These are phyloP conservation scores for Fusarium musae DNA, from an alignment of 2,329 filamentous ascomycete species.

Conservation along the genomic window DNA sequence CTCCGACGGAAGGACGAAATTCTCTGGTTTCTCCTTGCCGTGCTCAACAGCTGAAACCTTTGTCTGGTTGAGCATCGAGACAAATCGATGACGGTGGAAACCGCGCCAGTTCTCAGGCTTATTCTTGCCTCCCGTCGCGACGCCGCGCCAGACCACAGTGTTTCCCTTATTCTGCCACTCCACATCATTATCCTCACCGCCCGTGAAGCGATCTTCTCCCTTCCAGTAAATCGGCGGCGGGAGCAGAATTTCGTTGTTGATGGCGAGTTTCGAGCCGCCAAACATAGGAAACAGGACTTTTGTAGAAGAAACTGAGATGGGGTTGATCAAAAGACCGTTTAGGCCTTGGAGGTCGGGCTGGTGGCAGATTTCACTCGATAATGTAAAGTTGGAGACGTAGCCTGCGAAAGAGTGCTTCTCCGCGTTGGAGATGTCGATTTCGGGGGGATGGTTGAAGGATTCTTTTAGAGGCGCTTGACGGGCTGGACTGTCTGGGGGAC, in stretches of 20 bases:
- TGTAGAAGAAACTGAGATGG: conserved; percentile 66
- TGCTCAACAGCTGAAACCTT: conserved; percentile 62
- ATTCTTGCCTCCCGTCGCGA: conserved; percentile 73
- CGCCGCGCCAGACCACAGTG: conserved; percentile 71
- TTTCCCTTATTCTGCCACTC: conserved; percentile 68
- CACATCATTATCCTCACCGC: conserved; percentile 62
- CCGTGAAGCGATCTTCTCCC: conserved; percentile 70
- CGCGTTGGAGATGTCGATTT: conserved; percentile 58
- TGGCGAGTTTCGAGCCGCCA: conserved; percentile 73
- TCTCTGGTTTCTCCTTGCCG: conserved; percentile 55
- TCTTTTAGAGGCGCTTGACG: conserved; percentile 58
- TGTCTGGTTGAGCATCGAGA: conserved; percentile 77
- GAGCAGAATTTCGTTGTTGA: conserved; percentile 77
- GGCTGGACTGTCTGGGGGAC: conserved; percentile 70
- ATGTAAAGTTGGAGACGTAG: conserved; percentile 70
- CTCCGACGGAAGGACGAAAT: conserved; percentile 64
- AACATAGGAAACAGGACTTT: conserved; percentile 72
- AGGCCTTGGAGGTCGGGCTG: conserved; percentile 71
- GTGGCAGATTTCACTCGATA: conserved; percentile 71
- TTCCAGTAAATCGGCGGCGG: conserved; percentile 77
- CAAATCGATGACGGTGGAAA: conserved; percentile 80
- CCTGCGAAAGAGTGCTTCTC: conserved; percentile 64
- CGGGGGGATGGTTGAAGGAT: conserved; percentile 57
- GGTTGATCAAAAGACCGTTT: conserved; percentile 73
- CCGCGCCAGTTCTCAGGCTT: conserved; percentile 72